Base-by-base conservation (phyloP, 352 stramenopile genomes). In the Globisporangium alternatum region DNA sequence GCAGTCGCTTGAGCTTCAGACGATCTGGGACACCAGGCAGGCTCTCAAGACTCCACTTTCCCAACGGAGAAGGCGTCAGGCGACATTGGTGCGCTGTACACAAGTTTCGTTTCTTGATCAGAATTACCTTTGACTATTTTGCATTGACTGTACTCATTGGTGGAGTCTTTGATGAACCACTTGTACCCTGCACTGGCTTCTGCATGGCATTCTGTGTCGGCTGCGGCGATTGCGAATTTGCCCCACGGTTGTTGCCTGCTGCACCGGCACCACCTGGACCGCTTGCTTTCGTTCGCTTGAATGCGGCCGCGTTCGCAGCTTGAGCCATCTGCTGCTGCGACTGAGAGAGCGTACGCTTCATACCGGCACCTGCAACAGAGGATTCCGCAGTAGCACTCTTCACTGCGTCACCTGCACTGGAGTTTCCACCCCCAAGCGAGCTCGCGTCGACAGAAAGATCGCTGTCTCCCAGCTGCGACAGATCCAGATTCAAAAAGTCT, bases 71-170 rank as follows among this genome's bases (percentile, higher is more conserved):
- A 28, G 10, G 47, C n/a, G 43, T 22, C 19, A 17, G 45, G 43
- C 19, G 39, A 30, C 31, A 55, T 56, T 51, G 55, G 55, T 66
- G 45, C 41, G 54, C 58, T 67, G 62, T 66, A 44, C 31, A 57
- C 51, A 54, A 64, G 31, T 57, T 63, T 64, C 49, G 49, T 60
- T 49, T 67, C 49, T 69, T 60, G 47, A 56, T 65, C 62, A 49
- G 64, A 60, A 60, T 60, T 69, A 69, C 66, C 25, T 68, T 59
- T 58, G 43, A 67, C 57, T 94, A 94, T 77, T 94, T 94, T 78
- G 85, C 85, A 79, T 94, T 94, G 60, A 94, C 85, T 73, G 85
- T 85, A 81, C 85, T 90, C 83, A 94, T 90, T 56, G 85, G 83
- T 69, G 85, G 85, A 68, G 85, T 91, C 78, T 94, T 94, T 56